Base-by-base conservation (phyloP, 768 basidiomycete genomes). In the Peribolospora kevripleyi region DNA sequence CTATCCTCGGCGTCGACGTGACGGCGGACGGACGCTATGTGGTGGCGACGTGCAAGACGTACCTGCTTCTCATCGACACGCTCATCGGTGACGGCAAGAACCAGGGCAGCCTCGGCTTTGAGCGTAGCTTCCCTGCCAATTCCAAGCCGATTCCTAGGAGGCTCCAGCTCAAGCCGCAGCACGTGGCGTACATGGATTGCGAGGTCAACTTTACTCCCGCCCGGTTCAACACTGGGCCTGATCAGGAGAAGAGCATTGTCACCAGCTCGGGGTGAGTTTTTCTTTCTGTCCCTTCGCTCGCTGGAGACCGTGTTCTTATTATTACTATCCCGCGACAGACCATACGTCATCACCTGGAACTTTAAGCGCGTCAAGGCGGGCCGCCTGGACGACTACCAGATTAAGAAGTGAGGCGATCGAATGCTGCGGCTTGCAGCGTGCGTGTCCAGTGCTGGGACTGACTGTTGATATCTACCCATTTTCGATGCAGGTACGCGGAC, bases 301-400 rank as follows among this genome's bases (percentile, higher is more conserved):
- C 11, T 48, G 1, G 46, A 9, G 9, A 25, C 46, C 36, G n/a
- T 48, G 7, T 6, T n/a, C 46, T 48, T 6, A n/a, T 1, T 3
- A n/a, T 46, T 46, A 6, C 13, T 47, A 56, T 64, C 52, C 59
- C 25, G 25, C 25, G 25, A 25, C 25, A 25, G 58, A 11, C 77
- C 79, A 65, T 95, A 77, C 61, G 83, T 95, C 56, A 75, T 95
- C 63, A 88, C 87, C 5, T 98, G 90, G 90, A 90, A 97, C 76
- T 91, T 98, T 66, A 76, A 74, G 48, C 87, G 90, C 65, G 84
- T 97, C 59, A 95, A 91, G 75, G 80, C 80, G 68, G 93, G 93
- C 54, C 75, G 77, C 51, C 73, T 82, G 47, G 84, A 87, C 68
- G 82, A 82, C 66, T 97, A 95, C 64, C 86, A 91, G 63, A 90